Base-by-base conservation (phyloP, 2,329 filamentous ascomycete species). In the Apiospora aurea region DNA sequence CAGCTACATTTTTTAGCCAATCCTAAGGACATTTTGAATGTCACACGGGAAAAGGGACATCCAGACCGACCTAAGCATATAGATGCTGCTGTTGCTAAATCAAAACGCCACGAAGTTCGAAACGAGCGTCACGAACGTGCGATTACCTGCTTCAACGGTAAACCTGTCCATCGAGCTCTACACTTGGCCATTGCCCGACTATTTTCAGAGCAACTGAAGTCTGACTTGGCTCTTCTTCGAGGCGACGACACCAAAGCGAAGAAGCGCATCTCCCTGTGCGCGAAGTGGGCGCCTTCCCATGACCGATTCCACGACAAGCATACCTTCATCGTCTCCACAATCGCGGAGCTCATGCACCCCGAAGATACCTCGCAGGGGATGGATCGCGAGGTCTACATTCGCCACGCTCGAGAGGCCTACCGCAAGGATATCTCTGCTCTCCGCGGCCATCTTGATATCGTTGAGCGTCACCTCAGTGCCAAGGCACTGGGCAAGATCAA, bases 281-380 rank as follows among this genome's bases (percentile, higher is more conserved):
- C 84, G 2, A 91, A 91, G 73, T 91, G 89, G 89, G 87, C 88
- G 0, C 89, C 89, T 1, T 85, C 86, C 0, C 83, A 86, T 24
- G 84, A 85, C 46, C 83, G 82, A 49, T 88, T 88, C 74, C 88
- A 90, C 74, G 89, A 91, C 78, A 85, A 86, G 74, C 85, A 89
- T 73, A 91, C 89, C 2, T 86, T 86, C 74, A 83, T 91, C 73
- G 83, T 86, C 44, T 87, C 86, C 66, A 85, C 87, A 16, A 90
- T 91, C 71, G 86, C 89, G 6, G 89, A 91, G 78, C 80, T 87
- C 16, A 75, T 90, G 11, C 84, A 86, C 73, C 84, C 86, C 1
- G 78, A 80, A 1, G 79, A 83, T 29, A 75, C 76, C 5, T 75
- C 78, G 14, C 67, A 69, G 16, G 24, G 26, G 24, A 73, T 73